Conservation (phyloP, 208 protist species). For the Strigomonas culicis region DNA sequence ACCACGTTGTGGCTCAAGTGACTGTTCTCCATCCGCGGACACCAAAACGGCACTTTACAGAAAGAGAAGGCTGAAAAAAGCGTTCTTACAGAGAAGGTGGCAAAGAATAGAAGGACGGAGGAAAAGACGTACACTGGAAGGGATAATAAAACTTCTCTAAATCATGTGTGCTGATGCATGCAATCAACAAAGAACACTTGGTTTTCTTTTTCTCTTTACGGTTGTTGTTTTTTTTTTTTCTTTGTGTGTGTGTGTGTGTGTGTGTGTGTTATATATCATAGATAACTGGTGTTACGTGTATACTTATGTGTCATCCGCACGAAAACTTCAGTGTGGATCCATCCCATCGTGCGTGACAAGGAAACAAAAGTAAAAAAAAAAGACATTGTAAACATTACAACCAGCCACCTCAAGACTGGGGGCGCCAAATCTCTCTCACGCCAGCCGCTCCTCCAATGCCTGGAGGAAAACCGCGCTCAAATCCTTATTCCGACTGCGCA, state of each 20-base stretch:
- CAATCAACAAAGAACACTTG: neutral
- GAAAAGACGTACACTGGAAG: too few species aligned
- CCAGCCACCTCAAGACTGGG: too few species aligned
- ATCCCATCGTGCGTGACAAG: neutral
- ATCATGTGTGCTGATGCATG: too few species aligned
- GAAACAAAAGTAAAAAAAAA: neutral
- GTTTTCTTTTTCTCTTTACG: neutral
- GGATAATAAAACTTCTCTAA: too few species aligned
- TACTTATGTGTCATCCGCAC: neutral
- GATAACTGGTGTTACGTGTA: neutral
- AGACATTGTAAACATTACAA: neutral
- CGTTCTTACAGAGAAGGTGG: neutral
- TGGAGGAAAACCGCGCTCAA: neutral
- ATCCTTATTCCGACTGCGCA: conserved; percentile 8
- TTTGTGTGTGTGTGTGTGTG: too few species aligned
- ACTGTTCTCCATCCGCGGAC: too few species aligned
- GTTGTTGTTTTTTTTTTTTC: neutral
- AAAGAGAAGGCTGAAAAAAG: neutral
- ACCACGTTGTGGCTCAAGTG: too few species aligned
- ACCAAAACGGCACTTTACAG: too few species aligned
- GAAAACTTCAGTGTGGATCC: neutral
- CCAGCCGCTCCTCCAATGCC: neutral
- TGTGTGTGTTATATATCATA: too few species aligned
- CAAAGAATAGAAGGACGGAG: too few species aligned
- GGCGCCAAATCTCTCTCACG: too few species aligned